Conservation (phyloP, 2,329 filamentous ascomycete species). For the Trichoderma afroharzianum region DNA sequence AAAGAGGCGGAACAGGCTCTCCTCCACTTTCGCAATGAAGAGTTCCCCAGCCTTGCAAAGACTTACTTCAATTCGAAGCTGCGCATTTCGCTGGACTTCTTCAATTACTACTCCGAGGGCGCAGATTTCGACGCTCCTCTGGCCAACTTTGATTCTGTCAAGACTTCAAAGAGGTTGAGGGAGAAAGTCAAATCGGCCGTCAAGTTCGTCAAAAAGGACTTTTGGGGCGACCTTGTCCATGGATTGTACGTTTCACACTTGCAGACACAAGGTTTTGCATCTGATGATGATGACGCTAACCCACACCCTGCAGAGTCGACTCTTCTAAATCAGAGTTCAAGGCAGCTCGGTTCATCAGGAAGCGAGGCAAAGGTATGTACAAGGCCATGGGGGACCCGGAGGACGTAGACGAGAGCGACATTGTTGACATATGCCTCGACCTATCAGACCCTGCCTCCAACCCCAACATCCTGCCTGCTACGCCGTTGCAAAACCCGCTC, state of each 20-base stretch:
- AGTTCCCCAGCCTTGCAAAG: constrained; percentile 13
- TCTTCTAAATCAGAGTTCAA: constrained; percentile 12
- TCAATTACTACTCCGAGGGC: constrained; percentile 17
- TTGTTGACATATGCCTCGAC: constrained; percentile 8
- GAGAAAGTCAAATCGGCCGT: constrained; percentile 5
- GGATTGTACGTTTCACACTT: constrained; percentile 13
- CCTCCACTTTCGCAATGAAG: constrained; percentile 17
- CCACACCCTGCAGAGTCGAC: background rate
- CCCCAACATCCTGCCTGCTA: constrained; percentile 7
- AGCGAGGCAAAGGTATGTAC: constrained; percentile 17
- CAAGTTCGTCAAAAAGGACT: constrained; percentile 6
- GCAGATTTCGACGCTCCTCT: background rate
- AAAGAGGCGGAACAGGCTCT: constrained; percentile 5
- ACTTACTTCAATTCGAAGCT: constrained; percentile 11
- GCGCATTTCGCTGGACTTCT: constrained; percentile 14
- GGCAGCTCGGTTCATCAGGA: constrained; percentile 16
- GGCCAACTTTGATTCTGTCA: constrained; percentile 13
- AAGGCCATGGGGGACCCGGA: constrained; percentile 1
- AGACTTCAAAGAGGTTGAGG: constrained; percentile 16
- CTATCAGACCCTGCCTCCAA: constrained; percentile 13
- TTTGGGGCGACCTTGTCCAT: constrained; percentile 15
- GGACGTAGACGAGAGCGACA: constrained; percentile 2
- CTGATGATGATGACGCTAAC: background rate
- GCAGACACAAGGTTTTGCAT: background rate
- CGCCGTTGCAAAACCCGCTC: constrained; percentile 8